Evolutionary conservation across 2,329 filamentous ascomycete species (phyloP).

Genomic region (Colletotrichum ledebouriae): DNA sequence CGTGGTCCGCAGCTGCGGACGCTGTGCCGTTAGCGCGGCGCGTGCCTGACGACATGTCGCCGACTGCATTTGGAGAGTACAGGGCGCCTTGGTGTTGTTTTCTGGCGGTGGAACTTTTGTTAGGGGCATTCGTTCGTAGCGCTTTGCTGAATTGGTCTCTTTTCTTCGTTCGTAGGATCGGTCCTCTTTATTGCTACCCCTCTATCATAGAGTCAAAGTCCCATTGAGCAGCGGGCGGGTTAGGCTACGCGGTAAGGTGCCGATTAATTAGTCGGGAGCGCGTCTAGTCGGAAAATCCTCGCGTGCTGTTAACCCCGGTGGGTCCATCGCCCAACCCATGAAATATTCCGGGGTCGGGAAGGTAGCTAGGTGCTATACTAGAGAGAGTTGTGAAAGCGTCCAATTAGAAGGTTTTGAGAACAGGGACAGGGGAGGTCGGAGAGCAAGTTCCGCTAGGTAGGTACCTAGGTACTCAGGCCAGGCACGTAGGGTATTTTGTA

Average conservation of each 20-base stretch:
- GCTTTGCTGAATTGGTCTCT: not conserved
- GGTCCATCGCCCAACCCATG: slow-evolving; percentile 19
- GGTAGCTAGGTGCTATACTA: slow-evolving; percentile 13
- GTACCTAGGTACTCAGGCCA: not conserved
- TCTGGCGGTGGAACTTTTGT: not conserved
- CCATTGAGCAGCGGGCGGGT: slow-evolving; percentile 10
- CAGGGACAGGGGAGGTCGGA: slow-evolving; percentile 12
- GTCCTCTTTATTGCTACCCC: slow-evolving; percentile 18
- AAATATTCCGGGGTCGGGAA: slow-evolving; percentile 37
- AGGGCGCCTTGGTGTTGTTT: slow-evolving; percentile 2
- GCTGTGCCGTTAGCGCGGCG: slow-evolving; percentile 56
- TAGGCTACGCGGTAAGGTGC: slow-evolving; percentile 33
- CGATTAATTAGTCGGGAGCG: slow-evolving; percentile 36
- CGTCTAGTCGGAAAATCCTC: slow-evolving; percentile 43
- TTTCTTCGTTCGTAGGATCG: not conserved
- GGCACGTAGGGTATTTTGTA: not conserved
- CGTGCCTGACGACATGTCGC: slow-evolving; percentile 58
- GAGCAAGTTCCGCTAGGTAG: slow-evolving; percentile 20
- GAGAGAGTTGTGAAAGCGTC: not conserved
- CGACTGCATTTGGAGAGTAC: slow-evolving; percentile 52
- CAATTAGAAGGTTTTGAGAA: slow-evolving; percentile 35
- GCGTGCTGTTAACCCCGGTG: slow-evolving; percentile 32
- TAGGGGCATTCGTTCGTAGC: not conserved
- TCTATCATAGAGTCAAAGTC: slow-evolving; percentile 30
- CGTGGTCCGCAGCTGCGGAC: slow-evolving; percentile 50